Percentiles rank a stretch among this genome's conserved stretches.
These are phyloP conservation scores for sunflower (Helianthus annuus) DNA, from an alignment of 129 eudicot genomes.

Conservation along the genomic window DNA sequence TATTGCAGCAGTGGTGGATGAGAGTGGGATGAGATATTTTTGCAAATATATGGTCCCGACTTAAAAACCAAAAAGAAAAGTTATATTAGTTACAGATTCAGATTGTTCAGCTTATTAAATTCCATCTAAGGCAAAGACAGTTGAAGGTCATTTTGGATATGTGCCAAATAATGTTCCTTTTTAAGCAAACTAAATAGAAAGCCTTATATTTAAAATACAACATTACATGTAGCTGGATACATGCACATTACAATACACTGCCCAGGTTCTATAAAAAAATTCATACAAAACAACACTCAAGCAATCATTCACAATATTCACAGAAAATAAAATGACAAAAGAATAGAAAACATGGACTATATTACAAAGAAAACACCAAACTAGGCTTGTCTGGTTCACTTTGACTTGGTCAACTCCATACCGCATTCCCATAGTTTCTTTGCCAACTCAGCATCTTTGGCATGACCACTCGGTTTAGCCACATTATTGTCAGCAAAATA, in stretches of 20 bases:
- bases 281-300: constrained; percentile 9
- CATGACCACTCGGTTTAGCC: constrained; percentile 34
- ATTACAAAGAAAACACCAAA: constrained; percentile 16
- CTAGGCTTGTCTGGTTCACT: constrained; percentile 29
- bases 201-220: constrained; percentile 16
- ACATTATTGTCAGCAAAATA: constrained; percentile 45
- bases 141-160: too few relatives aligned
- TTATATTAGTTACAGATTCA: too few relatives aligned
- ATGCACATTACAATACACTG: constrained; percentile 7
- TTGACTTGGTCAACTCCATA: constrained; percentile 28
- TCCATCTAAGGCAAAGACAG: not conserved
- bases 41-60: too few relatives aligned
- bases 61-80: too few relatives aligned
- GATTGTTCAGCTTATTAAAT: too few relatives aligned
- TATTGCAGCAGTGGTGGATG: too few relatives aligned
- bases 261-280: not conserved
- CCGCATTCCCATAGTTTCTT: constrained; percentile 57
- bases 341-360: constrained; percentile 4
- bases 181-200: not conserved
- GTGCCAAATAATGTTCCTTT: not conserved
- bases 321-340: not conserved
- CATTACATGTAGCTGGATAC: constrained; percentile 10
- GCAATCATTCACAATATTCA: constrained; percentile 19
- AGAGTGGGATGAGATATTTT: too few relatives aligned
- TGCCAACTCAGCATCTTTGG: constrained; percentile 36